Base-by-base conservation (phyloP, 768 basidiomycete genomes). In the Naganishia friedmannii region DNA sequence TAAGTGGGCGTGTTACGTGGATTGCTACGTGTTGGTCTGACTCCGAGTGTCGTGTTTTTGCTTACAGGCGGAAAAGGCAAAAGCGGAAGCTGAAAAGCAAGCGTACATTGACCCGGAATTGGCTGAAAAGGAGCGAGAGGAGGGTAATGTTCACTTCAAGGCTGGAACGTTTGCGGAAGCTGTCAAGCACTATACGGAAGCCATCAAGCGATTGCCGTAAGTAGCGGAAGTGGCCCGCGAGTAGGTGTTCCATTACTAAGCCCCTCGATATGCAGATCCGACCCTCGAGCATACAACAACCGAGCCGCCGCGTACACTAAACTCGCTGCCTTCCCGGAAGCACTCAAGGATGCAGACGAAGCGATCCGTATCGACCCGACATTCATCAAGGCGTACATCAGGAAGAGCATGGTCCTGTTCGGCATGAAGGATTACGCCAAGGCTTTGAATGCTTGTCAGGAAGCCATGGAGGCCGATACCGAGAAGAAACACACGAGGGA, bases 241-340 rank as follows among this genome's bases (percentile, higher is more conserved):
- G 12, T 19, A 26, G 9, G 28, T 0, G 29, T 8, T 0, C 21
- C 56, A 34, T 32, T 39, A 10, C 28, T 46, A 3, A 29, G 63
- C 2, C 46, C 42, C 37, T 31, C 28, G 13, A 19, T 37, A 12
- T 34, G 29, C 66, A 79, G 78, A 8, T 76, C 82, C 45, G 96
- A 99, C 78, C 86, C 95, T 17, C 86, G 89, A 73, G 93, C 91
- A 10, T 99, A 97, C 84, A 98, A 95, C 81, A 99, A 99, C 84
- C 89, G 96, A 58, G 93, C 96, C n/a, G 90, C 93, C 32, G 94
- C 93, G 28, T 97, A 96, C 83, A 92, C 90, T 83, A 98, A 98
- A 84, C 87, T 99, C 48, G 86, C 86, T 53, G 96, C 96, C 0
- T 82, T 98, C 34, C 90, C 93, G 13, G 96, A 99, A 80, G 96